A percentile compares a stretch with the other conserved stretches of the same genome.
phyloP scores from a whole-genome alignment of 805 yeast species.

The Saccharomycopsis synnaedendra region DNA sequence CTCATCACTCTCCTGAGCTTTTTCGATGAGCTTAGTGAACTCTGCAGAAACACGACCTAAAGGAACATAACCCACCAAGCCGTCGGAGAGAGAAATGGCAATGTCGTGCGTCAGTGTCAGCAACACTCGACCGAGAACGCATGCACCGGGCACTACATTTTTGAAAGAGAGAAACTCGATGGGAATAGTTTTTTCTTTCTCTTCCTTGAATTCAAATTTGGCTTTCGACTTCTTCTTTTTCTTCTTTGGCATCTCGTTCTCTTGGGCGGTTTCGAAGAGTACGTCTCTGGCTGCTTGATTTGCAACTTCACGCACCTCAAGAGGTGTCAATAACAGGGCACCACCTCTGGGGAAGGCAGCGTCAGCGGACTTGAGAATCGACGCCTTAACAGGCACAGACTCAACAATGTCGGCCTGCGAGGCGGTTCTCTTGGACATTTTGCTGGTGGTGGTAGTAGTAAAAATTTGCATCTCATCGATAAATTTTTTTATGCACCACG shows the following conservation, averaged over 20 bases:
- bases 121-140: conserved; percentile 66
- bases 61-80: conserved; percentile 67
- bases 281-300: conserved; percentile 89
- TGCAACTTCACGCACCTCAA: conserved; percentile 86
- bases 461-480: no score
- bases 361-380: conserved; percentile 25
- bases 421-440: no score
- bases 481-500: no score
- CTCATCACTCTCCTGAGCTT: conserved; percentile 27
- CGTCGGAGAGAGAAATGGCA: conserved; percentile 66
- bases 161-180: conserved; percentile 56
- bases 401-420: no score
- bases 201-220: conserved; percentile 19
- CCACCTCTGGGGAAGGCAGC: conserved; percentile 92
- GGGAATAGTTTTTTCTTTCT: conserved; percentile 26
- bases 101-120: conserved; percentile 52
- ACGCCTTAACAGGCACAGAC: background rate
- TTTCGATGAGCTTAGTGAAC: conserved; percentile 39
- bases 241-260: conserved; percentile 26
- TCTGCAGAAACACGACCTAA: conserved; percentile 60
- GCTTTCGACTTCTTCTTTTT: conserved; percentile 24
- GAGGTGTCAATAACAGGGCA: conserved; percentile 68
- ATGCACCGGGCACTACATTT: conserved; percentile 57
- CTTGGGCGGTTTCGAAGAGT: conserved; percentile 36
- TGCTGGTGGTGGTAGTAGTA: no score